A percentile compares a stretch with the other conserved stretches of the same genome.
These are phyloP conservation scores for Anaeromyces robustus DNA, from an alignment of 192 early-diverging fungal species.

Conservation along the genomic window DNA sequence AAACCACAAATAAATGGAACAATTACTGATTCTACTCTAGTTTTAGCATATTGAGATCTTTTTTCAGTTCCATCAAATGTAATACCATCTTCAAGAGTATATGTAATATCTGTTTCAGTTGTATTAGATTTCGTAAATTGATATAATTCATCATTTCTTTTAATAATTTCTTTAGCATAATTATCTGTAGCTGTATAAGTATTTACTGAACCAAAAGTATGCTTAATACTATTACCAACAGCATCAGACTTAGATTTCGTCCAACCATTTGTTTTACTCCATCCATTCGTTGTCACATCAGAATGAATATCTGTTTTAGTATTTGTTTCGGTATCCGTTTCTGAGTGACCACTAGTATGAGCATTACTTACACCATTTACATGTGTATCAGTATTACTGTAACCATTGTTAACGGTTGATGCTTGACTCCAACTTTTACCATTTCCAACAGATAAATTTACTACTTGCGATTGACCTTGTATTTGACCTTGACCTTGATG, in stretches of 20 bases:
- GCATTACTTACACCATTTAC: not conserved
- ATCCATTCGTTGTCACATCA: not conserved
- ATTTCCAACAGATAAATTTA: no score
- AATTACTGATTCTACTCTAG: not conserved
- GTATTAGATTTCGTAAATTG: not conserved
- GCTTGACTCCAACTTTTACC: not conserved
- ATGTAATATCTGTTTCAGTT: not conserved
- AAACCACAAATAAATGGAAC: not conserved
- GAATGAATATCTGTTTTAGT: not conserved
- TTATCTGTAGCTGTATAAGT: not conserved
- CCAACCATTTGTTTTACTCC: not conserved
- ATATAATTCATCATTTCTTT: not conserved
- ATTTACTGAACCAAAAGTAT: not conserved
- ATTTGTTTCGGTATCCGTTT: not conserved
- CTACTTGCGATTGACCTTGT: no score
- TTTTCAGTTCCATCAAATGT: no score
- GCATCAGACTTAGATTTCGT: not conserved
- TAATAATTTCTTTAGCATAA: not conserved
- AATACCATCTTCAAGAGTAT: not conserved
- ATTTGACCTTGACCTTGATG: no score
- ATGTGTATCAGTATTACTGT: not conserved
- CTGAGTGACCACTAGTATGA: not conserved
- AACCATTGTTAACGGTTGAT: not conserved
- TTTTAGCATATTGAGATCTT: not conserved
- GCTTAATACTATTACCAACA: not conserved